Base-by-base conservation (phyloP, 352 stramenopile species). In the Globisporangium alternatum region DNA sequence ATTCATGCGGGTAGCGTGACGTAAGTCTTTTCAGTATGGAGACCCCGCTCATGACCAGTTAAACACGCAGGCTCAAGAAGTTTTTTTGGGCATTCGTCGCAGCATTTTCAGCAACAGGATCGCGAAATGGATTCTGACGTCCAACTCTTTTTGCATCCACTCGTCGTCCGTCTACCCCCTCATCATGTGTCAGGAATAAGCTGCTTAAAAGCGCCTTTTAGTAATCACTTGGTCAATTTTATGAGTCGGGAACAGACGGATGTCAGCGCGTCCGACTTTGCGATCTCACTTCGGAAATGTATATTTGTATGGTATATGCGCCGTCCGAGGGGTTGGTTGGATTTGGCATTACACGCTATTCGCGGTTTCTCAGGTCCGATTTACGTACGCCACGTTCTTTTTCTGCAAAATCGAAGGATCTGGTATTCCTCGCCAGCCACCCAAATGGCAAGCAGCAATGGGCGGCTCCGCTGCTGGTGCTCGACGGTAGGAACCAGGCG, bases 181-280 rank as follows among this genome's bases (percentile, higher is more conserved):
- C 25, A 28, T 2, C 25, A 28, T 28, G 1, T 28, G 25, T 28
- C 25, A 28, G 25, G 25, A 28, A 28, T 28, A 28, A 28, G 25
- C 25, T 28, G 25, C 25, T 12, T n/a, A 54, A 21, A 54, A 54
- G 21, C 5, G 28, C 51, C 51, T 56, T 56, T 56, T 56, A 22
- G 15, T 12, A 4, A 3, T 2, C 7, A 3, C 2, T 0, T 25
- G 7, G 12, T 12, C 49, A 2, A 13, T 43, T 39, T 56, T 56
- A 56, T 7, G 28, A 25, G 51, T 56, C 28, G 7, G 12, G 30
- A 28, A 28, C 3, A 12, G 6, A 3, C 22, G 41, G 56, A 62
- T 62, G 56, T 5, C 56, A 49, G 28, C n/a, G 6, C 56, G 56
- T 62, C 56, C 56, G 56, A 62, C 56, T 53, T 31, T 2, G n/a